Percentiles rank a stretch among this genome's conserved stretches.
Evolutionary conservation across 129 eudicot genomes (phyloP).

Genomic region (carrot (Daucus carota)): DNA sequence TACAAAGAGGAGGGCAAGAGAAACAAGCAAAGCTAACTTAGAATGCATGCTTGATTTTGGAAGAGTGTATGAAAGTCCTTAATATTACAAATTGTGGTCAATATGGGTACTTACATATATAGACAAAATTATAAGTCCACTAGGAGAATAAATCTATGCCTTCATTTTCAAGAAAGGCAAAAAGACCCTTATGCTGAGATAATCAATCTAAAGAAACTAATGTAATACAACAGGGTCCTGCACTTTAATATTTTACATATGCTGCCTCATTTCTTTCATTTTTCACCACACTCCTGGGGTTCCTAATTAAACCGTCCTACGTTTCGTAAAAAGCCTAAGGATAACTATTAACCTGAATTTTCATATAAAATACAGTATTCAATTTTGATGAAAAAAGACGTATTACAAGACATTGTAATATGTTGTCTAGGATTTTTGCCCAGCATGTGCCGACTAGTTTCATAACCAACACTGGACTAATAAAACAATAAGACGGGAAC

Average conservation of each 20-base stretch:
- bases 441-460: too few species aligned
- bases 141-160: not conserved
- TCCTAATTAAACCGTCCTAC: not conserved
- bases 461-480: too few species aligned
- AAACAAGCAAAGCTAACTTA: not conserved
- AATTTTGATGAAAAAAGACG: too few species aligned
- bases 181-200: not conserved
- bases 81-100: not conserved
- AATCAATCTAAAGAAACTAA: not conserved
- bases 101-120: constrained; percentile 2
- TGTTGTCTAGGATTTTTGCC: too few species aligned
- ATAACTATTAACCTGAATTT: too few species aligned
- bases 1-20: not conserved
- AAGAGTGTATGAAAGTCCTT: not conserved
- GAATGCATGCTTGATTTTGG: not conserved
- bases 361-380: too few species aligned
- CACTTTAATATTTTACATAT: not conserved
- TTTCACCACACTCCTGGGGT: not conserved
- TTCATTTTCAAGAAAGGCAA: not conserved
- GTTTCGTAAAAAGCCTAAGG: not conserved
- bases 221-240: not conserved
- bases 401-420: too few species aligned
- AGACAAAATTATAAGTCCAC: not conserved
- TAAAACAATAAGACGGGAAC: too few species aligned
- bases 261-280: not conserved